Evolutionary conservation across 305 asterid genomes (phyloP), one percentile per base, ranked within the genome.

Genomic region (Plantago rigida): DNA sequence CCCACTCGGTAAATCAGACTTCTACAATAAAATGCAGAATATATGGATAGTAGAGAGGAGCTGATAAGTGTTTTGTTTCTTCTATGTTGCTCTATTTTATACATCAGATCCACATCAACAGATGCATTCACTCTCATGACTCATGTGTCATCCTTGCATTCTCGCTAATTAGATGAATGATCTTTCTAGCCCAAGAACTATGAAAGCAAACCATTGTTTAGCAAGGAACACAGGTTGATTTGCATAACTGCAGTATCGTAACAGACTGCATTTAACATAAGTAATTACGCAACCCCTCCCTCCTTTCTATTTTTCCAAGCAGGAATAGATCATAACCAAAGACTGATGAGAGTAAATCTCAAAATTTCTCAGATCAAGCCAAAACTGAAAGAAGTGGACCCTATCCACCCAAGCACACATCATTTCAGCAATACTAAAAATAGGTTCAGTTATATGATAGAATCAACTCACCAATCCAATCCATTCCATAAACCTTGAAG

Each of bases 401-500:
- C 12, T n/a, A 28, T 29, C 34, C 13, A 54, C 19, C 11, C 28
- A 28, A 28, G 1, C 13, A 29, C 44, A 28, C 6, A 5, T 0
- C 29, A n/a, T 28, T 5, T 9, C 12, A 53, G 42, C 58, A 53
- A 26, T 13, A 36, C 9, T 1, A 41, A 41, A 9, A 41, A 9
- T 0, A 41, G 9, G 11, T 47, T 15, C 19, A 34, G 13, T 44
- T 15, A 59, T 15, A 19, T 31, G 47, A 46, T 60, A 51, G 71
- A 63, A 57, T 68, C 55, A 46, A 75, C 86, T 78, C 70, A 87
- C 98, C 98, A 67, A 84, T 79, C 98, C 98, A 91, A 62, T 91
- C 98, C 96, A 91, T 82, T 62, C 86, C 98, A 54, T 86, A 82
- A 51, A 84, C 96, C 79, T 87, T 91, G 71, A 79, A 80, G 72